Percentiles rank a stretch among this genome's conserved stretches.
Evolutionary conservation across 1,139 yeast species (phyloP).

Genomic region (Waltiozyma sp.): DNA sequence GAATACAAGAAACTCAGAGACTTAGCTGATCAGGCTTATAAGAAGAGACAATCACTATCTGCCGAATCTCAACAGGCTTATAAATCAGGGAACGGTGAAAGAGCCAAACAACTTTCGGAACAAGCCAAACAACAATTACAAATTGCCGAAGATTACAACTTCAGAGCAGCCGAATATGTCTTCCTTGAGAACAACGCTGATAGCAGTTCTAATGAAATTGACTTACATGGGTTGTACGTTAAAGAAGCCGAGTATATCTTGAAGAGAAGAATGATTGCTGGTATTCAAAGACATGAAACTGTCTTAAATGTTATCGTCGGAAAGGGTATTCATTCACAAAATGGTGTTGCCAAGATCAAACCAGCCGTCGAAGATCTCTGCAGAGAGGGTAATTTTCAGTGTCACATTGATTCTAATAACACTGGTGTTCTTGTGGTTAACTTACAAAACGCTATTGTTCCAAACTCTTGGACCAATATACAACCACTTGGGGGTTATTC

Average conservation of each 20-base stretch:
- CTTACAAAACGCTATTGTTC: slow-evolving; percentile 39
- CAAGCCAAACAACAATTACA: slow-evolving; percentile 48
- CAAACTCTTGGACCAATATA: slow-evolving; percentile 36
- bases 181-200: slow-evolving; percentile 83
- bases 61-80: slow-evolving; percentile 70
- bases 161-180: slow-evolving; percentile 83
- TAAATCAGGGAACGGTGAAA: slow-evolving; percentile 56
- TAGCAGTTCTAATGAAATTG: slow-evolving; percentile 76
- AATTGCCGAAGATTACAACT: slow-evolving; percentile 60
- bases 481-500: slow-evolving; percentile 15
- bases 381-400: slow-evolving; percentile 44
- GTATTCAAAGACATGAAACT: slow-evolving; percentile 47
- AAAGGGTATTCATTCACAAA: slow-evolving; percentile 78
- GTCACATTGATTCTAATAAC: slow-evolving; percentile 57
- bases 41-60: slow-evolving; percentile 44
- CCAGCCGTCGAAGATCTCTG: slow-evolving; percentile 72
- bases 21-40: slow-evolving; percentile 58
- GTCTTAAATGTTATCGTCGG: slow-evolving; percentile 72
- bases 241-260: slow-evolving; percentile 78
- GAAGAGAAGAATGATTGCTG: slow-evolving; percentile 62
- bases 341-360: slow-evolving; percentile 76
- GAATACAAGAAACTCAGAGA: slow-evolving; percentile 56
- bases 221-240: slow-evolving; percentile 83
- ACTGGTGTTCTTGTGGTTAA: slow-evolving; percentile 73
- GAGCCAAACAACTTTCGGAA: slow-evolving; percentile 65